These are phyloP conservation scores for Casaregolazyma lundiana DNA, from an alignment of 1,139 yeast species.

Conservation along the genomic window DNA sequence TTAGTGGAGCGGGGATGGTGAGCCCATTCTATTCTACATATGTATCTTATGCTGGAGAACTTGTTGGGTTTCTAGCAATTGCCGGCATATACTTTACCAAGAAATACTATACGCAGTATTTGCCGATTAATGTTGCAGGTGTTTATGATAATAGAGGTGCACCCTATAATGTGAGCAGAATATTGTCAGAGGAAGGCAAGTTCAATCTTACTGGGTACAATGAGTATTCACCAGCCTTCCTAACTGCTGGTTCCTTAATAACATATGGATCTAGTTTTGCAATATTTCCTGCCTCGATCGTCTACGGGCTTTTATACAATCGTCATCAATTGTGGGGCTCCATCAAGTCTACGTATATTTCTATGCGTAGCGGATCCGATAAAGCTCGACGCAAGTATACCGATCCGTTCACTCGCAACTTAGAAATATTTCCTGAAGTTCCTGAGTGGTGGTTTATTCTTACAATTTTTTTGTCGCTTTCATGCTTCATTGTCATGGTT, in stretches of 20 bases:
- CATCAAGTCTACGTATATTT: conserved; percentile 13
- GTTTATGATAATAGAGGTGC: conserved; percentile 46
- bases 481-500: conserved; percentile 41
- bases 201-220: conserved; percentile 28
- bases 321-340: conserved; percentile 19
- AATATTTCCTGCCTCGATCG: conserved; percentile 24
- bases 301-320: conserved; percentile 20
- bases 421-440: conserved; percentile 42
- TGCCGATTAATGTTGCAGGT: conserved; percentile 50
- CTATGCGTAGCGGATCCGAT: conserved; percentile 9
- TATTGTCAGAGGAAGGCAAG: conserved; percentile 37
- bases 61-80: conserved; percentile 39
- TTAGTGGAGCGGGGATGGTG: conserved; percentile 32
- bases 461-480: conserved; percentile 41
- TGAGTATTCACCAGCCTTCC: conserved; percentile 43
- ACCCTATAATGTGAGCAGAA: conserved; percentile 37
- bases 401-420: conserved; percentile 46
- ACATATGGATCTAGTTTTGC: conserved; percentile 29
- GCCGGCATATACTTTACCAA: conserved; percentile 47
- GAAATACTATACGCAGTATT: conserved; percentile 45
- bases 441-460: conserved; percentile 55
- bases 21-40: conserved; percentile 44
- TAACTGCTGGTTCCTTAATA: conserved; percentile 34
- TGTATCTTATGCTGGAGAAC: conserved; percentile 37
- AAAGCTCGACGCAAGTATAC: conserved; percentile 14